Conservation (phyloP, 2,329 filamentous ascomycete species). For the Neofusicoccum sp. region DNA sequence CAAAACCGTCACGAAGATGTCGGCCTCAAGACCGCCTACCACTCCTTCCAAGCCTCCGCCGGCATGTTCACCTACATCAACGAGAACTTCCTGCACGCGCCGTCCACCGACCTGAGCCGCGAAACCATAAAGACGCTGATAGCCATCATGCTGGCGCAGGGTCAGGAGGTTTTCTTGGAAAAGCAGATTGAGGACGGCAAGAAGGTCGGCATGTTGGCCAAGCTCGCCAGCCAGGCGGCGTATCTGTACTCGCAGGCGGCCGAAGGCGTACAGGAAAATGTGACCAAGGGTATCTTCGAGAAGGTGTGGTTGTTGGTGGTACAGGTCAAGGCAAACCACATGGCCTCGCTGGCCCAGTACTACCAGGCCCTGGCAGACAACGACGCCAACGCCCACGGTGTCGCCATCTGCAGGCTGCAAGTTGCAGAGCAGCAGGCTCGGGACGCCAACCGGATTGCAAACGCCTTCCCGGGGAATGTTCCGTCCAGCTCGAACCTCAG, state of each 20-base stretch:
- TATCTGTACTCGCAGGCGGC: slow-evolving; percentile 85
- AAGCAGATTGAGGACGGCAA: slow-evolving; percentile 93
- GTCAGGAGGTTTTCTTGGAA: slow-evolving; percentile 95
- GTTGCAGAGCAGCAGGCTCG: slow-evolving; percentile 77
- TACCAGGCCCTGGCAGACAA: slow-evolving; percentile 91
- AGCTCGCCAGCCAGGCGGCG: slow-evolving; percentile 87
- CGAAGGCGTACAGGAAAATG: slow-evolving; percentile 91
- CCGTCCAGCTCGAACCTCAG: slow-evolving; percentile 81
- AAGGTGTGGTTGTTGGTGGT: slow-evolving; percentile 87
- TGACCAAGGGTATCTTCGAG: slow-evolving; percentile 88
- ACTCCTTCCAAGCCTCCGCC: slow-evolving; percentile 96
- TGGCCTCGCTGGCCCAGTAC: slow-evolving; percentile 86
- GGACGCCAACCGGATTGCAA: slow-evolving; percentile 76
- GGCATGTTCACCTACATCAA: slow-evolving; percentile 99
- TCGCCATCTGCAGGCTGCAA: slow-evolving; percentile 80
- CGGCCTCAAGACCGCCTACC: slow-evolving; percentile 93
- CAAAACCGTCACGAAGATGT: slow-evolving; percentile 92
- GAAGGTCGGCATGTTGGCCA: slow-evolving; percentile 88
- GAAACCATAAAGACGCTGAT: slow-evolving; percentile 97
- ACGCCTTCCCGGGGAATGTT: slow-evolving; percentile 76
- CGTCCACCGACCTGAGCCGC: slow-evolving; percentile 91
- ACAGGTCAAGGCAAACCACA: slow-evolving; percentile 83
- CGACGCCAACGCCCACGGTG: slow-evolving; percentile 83
- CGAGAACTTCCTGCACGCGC: slow-evolving; percentile 97
- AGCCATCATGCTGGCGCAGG: slow-evolving; percentile 89